Evolutionary conservation across 2,329 filamentous ascomycete genomes (phyloP).

Genomic region (Zasmidium cellare): DNA sequence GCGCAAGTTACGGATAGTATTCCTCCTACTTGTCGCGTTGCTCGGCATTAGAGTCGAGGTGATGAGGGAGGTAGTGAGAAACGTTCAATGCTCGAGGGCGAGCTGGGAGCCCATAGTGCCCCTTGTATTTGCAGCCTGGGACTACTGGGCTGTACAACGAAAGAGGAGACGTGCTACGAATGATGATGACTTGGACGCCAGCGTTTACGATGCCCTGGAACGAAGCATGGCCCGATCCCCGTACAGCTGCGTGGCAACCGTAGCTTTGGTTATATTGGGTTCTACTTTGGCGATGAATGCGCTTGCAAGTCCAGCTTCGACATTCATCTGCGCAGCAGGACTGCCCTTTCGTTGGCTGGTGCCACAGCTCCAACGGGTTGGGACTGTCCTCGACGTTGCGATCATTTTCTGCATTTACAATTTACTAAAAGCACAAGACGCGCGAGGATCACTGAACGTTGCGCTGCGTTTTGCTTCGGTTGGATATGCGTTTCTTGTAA

Average conservation of each 20-base stretch:
- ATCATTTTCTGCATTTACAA: constrained; percentile 38
- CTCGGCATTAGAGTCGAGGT: constrained; percentile 39
- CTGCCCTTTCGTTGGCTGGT: constrained; percentile 37
- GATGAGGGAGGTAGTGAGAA: constrained; percentile 41
- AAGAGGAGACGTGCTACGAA: constrained; percentile 9
- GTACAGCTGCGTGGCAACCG: constrained; percentile 41
- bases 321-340: constrained; percentile 51
- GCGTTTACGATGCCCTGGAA: constrained; percentile 35
- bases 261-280: constrained; percentile 40
- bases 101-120: constrained; percentile 33
- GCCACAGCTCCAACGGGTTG: constrained; percentile 40
- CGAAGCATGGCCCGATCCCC: constrained; percentile 35
- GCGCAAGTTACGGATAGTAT: constrained; percentile 28
- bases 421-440: constrained; percentile 23
- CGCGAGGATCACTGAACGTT: constrained; percentile 11
- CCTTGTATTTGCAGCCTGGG: constrained; percentile 28
- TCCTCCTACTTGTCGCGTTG: constrained; percentile 31
- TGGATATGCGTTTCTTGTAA: constrained; percentile 31
- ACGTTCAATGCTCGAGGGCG: constrained; percentile 44
- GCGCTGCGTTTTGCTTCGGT: constrained; percentile 22
- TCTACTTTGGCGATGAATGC: constrained; percentile 40
- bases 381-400: constrained; percentile 42
- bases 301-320: constrained; percentile 41
- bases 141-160: constrained; percentile 26
- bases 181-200: constrained; percentile 24